phyloP scores from a whole-genome alignment of 768 basidiomycete genomes.

The Sutorius australiensis region DNA sequence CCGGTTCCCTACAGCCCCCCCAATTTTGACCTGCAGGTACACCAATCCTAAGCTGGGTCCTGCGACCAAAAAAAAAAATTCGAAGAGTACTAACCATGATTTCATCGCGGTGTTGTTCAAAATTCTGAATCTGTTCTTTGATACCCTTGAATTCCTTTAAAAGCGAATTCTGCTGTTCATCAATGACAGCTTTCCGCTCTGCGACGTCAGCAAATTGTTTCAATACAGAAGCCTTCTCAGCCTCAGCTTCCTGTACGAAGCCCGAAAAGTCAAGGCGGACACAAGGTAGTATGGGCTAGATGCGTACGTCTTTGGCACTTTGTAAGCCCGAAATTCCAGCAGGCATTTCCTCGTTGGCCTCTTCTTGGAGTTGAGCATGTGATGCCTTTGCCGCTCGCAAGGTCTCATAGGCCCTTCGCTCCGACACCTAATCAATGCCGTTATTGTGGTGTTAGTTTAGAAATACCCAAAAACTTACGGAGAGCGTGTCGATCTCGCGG shows the following conservation, averaged over 20 bases:
- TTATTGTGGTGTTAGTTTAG: not conserved
- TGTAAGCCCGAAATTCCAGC: constrained; percentile 57
- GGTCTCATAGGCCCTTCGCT: constrained; percentile 21
- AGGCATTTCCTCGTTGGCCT: constrained; percentile 68
- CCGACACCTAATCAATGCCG: constrained; percentile 13
- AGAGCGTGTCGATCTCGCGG: constrained; percentile 30
- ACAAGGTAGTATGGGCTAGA: not conserved
- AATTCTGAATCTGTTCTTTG: constrained; percentile 48
- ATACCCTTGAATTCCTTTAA: constrained; percentile 43
- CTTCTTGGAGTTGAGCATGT: constrained; percentile 46
- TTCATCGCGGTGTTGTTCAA: constrained; percentile 40
- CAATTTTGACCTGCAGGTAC: constrained; percentile 44
- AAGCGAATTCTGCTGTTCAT: constrained; percentile 42
- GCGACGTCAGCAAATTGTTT: constrained; percentile 48
- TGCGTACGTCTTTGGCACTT: constrained; percentile 48
- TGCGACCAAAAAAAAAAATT: not conserved
- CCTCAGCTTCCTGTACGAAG: constrained; percentile 47
- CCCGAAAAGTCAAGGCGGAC: constrained; percentile 1
- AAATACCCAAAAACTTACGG: constrained; percentile 27
- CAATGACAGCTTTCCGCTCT: constrained; percentile 44
- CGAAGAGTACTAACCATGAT: constrained; percentile 41
- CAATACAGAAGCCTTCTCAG: constrained; percentile 45
- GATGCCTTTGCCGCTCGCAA: constrained; percentile 33
- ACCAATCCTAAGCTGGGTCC: not conserved
- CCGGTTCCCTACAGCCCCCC: constrained; percentile 46